These are phyloP conservation scores for Skeletonema tropicum DNA, from an alignment of 108 stramenopile genomes.

Conservation along the genomic window DNA sequence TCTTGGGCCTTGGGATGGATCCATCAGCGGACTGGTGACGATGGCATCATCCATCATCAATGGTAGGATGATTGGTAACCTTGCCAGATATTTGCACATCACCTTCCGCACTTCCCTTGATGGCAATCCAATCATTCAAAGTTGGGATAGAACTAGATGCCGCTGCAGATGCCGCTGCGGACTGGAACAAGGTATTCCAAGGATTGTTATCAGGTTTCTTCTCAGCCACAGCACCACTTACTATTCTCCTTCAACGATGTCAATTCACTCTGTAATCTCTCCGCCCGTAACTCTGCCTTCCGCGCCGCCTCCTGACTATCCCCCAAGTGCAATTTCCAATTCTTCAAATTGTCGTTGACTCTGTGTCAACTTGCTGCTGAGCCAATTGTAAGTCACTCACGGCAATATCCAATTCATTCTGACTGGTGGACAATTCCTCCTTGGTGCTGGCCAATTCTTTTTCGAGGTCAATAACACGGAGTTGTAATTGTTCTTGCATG, in stretches of 20 bases:
- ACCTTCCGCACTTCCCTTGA: constrained; percentile 50
- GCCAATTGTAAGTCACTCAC: constrained; percentile 11
- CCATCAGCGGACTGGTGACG: constrained; percentile 68
- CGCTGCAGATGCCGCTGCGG: constrained; percentile 30
- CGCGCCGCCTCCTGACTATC: neutral
- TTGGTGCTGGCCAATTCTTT: constrained; percentile 10
- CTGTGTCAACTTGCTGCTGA: constrained; percentile 13
- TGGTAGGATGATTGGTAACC: constrained; percentile 68
- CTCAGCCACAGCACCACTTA: neutral
- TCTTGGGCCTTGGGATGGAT: constrained; percentile 47
- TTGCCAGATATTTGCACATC: constrained; percentile 65
- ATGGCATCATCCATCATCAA: constrained; percentile 83
- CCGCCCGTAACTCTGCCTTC: neutral
- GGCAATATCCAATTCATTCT: constrained; percentile 15
- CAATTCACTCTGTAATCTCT: neutral
- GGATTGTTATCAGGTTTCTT: neutral
- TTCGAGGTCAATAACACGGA: constrained; percentile 20
- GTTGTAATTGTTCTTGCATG: constrained; percentile 44
- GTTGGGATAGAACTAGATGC: constrained; percentile 44
- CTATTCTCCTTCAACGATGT: neutral
- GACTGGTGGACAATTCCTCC: constrained; percentile 6
- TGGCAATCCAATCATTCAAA: constrained; percentile 76
- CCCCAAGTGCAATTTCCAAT: constrained; percentile 17
- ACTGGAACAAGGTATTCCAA: constrained; percentile 9
- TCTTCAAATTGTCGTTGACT: constrained; percentile 1